Evolutionary conservation across 495 filamentous ascomycete species (phyloP), one percentile per base, ranked within the genome.

Genomic region (Lepraria neglecta): DNA sequence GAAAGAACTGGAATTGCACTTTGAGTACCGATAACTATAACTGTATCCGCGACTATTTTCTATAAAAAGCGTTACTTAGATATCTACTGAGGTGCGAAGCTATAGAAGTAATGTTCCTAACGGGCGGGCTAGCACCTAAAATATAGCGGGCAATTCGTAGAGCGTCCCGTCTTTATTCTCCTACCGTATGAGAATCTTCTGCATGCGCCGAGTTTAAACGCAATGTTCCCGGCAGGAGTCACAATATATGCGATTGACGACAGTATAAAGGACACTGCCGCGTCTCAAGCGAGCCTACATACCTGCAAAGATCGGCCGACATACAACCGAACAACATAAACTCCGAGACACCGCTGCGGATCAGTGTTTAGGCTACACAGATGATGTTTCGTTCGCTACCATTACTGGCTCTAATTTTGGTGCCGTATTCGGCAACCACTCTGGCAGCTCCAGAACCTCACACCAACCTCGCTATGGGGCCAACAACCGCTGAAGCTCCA

Each of bases 311-410:
- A 47, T 42, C 15, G 6, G 9, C 24, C n/a, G 15, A 21, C 3
- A 10, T 24, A 47, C n/a, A 24, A 24, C 24, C 24, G 24, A 11
- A 38, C 4, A 7, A 38, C 4, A 10, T 38, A 38, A 38, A 10
- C 6, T 38, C 35, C 4, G 7, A 38, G 35, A 38, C 35, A 31
- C 3, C n/a, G 15, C 21, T 51, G 21, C 47, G 15, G 24, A 27
- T 51, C 21, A 51, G 6, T 5, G 0, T 38, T 38, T 10, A 1
- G 7, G 35, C 35, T 1, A 38, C 35, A 38, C 44, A 35, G 12
- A 42, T 10, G 0, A 61, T 61, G 40, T 19, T 45, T 15, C 33
- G 35, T 15, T n/a, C 27, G 10, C 40, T 61, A 45, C 59, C 59
- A 54, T 31, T 54, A 33, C 40, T 52, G 0, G 48, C 48, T 46